Evolutionary conservation across 106 monocot genomes (phyloP).

Genomic region (Apostasia shenzhenica): DNA sequence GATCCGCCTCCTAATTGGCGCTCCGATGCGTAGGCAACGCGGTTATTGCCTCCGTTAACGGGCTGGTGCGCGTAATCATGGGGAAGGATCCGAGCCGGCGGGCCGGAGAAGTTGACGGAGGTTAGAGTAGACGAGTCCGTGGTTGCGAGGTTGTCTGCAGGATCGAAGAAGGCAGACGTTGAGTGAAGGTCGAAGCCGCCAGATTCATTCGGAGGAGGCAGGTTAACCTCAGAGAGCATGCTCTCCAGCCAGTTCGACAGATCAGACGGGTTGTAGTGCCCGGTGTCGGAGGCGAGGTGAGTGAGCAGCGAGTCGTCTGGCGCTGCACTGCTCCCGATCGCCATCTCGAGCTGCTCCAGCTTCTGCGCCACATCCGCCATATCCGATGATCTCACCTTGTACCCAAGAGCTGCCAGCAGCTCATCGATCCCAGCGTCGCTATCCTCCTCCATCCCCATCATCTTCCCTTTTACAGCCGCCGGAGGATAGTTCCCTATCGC

Average conservation of each 20-base stretch:
- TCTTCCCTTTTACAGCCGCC: slow-evolving; percentile 3
- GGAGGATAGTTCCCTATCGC: background rate
- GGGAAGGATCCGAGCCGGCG: background rate
- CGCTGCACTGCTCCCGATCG: slow-evolving; percentile 30
- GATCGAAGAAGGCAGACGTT: background rate
- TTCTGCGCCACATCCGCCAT: slow-evolving; percentile 93
- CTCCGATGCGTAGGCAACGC: background rate
- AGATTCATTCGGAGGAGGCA: slow-evolving; percentile 21
- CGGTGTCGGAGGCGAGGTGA: slow-evolving; percentile 48
- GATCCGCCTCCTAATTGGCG: background rate
- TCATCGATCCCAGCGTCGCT: slow-evolving; percentile 54
- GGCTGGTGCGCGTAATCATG: background rate
- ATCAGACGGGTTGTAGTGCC: slow-evolving; percentile 83
- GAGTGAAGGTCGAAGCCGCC: background rate
- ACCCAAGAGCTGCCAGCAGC: slow-evolving; percentile 57
- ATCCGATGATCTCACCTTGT: slow-evolving; percentile 76
- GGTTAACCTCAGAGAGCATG: slow-evolving; percentile 74
- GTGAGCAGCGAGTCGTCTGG: slow-evolving; percentile 36
- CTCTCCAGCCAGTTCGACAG: slow-evolving; percentile 65
- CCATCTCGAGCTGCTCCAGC: slow-evolving; percentile 91
- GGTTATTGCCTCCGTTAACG: background rate
- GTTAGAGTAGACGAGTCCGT: slow-evolving; percentile 1
- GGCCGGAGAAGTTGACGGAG: background rate
- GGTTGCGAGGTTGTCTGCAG: background rate
- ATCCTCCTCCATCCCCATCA: slow-evolving; percentile 15